Evolutionary conservation across 768 basidiomycete genomes (phyloP).

Genomic region (Serendipita vermifera): DNA sequence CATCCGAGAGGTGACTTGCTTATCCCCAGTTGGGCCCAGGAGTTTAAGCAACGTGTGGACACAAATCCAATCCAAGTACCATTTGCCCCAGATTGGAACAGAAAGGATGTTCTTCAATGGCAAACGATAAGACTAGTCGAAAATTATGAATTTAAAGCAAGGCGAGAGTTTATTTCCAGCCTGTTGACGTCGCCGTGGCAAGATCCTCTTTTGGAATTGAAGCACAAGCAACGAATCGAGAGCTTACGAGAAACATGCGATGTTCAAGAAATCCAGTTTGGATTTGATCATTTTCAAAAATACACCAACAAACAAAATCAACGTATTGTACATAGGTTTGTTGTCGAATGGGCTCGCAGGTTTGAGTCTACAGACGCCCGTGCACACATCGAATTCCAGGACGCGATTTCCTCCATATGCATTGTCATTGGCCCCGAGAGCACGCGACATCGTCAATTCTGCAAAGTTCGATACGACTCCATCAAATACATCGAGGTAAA

Average conservation of each 20-base stretch:
- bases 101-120: neutral
- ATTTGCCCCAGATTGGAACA: slow-evolving; percentile 4
- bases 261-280: neutral
- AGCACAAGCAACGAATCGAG: slow-evolving; percentile 1
- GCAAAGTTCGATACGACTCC: neutral
- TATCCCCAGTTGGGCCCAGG: neutral
- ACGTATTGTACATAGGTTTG: neutral
- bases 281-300: slow-evolving; percentile 8
- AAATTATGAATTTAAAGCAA: neutral
- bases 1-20: neutral
- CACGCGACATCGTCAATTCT: neutral
- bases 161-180: neutral
- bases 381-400: slow-evolving; percentile 1
- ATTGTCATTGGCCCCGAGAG: neutral
- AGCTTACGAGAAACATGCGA: neutral
- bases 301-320: neutral
- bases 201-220: neutral
- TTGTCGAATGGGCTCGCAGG: neutral
- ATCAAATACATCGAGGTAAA: neutral
- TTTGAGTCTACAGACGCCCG: neutral
- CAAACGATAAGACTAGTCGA: neutral
- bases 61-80: neutral
- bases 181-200: neutral
- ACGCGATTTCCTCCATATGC: neutral
- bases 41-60: neutral